phyloP scores from a whole-genome alignment of 225 moss, liverwort and hornwort species.

The Bryoerythrophyllum caledonicum region DNA sequence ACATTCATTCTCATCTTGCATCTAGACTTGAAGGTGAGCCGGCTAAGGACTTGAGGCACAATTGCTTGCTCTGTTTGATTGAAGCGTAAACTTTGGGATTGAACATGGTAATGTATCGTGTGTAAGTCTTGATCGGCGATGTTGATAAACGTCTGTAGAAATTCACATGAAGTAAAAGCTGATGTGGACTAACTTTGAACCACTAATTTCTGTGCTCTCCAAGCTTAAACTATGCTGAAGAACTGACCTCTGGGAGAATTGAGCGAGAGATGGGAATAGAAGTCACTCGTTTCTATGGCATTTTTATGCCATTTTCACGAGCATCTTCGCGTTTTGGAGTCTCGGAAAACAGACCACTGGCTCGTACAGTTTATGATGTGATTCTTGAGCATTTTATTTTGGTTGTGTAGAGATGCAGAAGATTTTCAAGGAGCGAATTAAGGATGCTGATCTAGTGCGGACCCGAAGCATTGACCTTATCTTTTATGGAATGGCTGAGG shows the following conservation, averaged over 20 bases:
- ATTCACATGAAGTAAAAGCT: neutral
- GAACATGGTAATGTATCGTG: neutral
- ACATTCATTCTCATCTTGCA: conserved; percentile 54
- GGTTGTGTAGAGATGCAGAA: conserved; percentile 42
- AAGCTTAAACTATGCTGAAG: neutral
- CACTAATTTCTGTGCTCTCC: neutral
- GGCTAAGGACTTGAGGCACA: neutral
- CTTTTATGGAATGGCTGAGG: conserved; percentile 55
- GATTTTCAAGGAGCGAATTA: conserved; percentile 33
- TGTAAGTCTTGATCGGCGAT: neutral
- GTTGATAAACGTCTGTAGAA: neutral
- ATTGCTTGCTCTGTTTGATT: neutral
- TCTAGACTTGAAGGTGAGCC: conserved; percentile 47
- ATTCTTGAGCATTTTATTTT: neutral
- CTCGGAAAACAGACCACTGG: neutral
- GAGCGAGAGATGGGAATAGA: neutral
- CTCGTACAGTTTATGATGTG: neutral
- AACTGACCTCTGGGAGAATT: neutral
- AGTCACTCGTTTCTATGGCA: neutral
- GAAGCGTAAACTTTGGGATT: neutral
- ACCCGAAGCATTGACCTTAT: conserved; percentile 37
- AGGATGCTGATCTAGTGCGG: conserved; percentile 48
- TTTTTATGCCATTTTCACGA: neutral
- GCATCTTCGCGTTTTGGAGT: neutral
- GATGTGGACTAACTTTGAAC: neutral